A percentile compares a stretch with the other conserved stretches of the same genome.
Conservation (phyloP, 2,329 filamentous ascomycete species). For the Colletotrichum sp. region DNA sequence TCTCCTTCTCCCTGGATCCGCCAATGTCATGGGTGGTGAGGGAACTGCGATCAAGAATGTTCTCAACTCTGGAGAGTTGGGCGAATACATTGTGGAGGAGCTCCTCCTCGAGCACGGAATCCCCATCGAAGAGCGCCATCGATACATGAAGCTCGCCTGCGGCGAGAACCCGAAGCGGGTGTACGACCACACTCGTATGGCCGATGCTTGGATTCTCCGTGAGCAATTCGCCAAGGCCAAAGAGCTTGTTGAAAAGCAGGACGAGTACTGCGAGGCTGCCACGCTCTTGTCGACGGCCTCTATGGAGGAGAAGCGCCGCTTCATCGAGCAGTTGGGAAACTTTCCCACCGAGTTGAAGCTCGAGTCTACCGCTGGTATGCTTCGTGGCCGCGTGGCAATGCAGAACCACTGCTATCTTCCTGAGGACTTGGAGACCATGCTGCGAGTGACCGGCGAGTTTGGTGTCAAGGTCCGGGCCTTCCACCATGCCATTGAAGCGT, state of each 20-base stretch:
- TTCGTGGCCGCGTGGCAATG: constrained; percentile 44
- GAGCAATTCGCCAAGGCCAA: constrained; percentile 41
- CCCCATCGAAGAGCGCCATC: constrained; percentile 30
- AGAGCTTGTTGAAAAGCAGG: constrained; percentile 39
- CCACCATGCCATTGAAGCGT: constrained; percentile 44
- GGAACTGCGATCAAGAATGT: constrained; percentile 46
- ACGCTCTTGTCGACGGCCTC: constrained; percentile 22
- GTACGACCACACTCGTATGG: constrained; percentile 44
- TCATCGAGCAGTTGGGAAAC: constrained; percentile 11
- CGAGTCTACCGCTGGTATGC: constrained; percentile 42
- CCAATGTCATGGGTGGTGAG: constrained; percentile 51
- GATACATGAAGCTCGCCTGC: constrained; percentile 52
- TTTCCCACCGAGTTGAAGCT: constrained; percentile 41
- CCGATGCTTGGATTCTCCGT: constrained; percentile 42
- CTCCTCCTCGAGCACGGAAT: constrained; percentile 44
- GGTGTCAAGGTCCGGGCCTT: constrained; percentile 44
- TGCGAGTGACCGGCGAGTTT: constrained; percentile 46
- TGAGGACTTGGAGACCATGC: constrained; percentile 47
- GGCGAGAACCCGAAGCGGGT: constrained; percentile 47
- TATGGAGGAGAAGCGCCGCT: constrained; percentile 25
- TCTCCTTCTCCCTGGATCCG: constrained; percentile 48
- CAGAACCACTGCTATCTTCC: constrained; percentile 51
- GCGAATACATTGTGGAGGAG: constrained; percentile 45
- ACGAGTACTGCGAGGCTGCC: constrained; percentile 30
- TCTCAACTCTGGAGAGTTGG: constrained; percentile 33